phyloP scores from a whole-genome alignment of 208 protist species.

The Strigomonas oncopelti region DNA sequence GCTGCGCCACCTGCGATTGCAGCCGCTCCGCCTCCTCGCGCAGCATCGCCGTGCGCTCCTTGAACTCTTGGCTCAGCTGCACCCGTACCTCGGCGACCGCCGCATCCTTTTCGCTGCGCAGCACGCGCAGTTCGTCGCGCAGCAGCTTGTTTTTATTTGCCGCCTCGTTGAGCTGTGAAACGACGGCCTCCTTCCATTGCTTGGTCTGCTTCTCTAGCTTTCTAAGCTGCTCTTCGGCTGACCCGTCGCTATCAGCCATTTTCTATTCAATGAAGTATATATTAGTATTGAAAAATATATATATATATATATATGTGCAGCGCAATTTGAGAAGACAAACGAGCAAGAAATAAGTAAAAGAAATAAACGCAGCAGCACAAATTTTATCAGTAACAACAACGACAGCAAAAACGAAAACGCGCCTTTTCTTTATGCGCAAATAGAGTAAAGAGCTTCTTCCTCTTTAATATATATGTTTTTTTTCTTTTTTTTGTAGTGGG shows the following conservation, averaged over 20 bases:
- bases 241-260: neutral
- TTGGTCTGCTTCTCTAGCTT: slow-evolving; percentile 45
- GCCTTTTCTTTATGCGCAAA: too few species aligned
- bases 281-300: slow-evolving; percentile 1
- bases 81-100: slow-evolving; percentile 42
- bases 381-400: neutral
- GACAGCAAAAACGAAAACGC: neutral
- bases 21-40: slow-evolving; percentile 50
- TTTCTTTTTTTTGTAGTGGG: too few species aligned
- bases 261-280: neutral
- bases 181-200: slow-evolving; percentile 59
- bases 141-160: slow-evolving; percentile 68
- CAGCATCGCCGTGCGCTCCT: slow-evolving; percentile 57
- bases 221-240: slow-evolving; percentile 34
- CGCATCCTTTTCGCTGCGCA: slow-evolving; percentile 23
- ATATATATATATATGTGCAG: slow-evolving; percentile 10
- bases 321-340: too few species aligned
- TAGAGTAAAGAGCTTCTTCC: too few species aligned
- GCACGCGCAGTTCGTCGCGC: slow-evolving; percentile 50
- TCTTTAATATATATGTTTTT: slow-evolving; percentile 3
- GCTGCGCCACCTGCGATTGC: slow-evolving; percentile 16
- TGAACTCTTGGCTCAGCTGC: slow-evolving; percentile 63
- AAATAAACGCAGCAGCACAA: too few species aligned
- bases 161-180: slow-evolving; percentile 54
- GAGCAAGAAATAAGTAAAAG: neutral